phyloP scores from a whole-genome alignment of 768 basidiomycete species.

The Hirschioporus abietinus region DNA sequence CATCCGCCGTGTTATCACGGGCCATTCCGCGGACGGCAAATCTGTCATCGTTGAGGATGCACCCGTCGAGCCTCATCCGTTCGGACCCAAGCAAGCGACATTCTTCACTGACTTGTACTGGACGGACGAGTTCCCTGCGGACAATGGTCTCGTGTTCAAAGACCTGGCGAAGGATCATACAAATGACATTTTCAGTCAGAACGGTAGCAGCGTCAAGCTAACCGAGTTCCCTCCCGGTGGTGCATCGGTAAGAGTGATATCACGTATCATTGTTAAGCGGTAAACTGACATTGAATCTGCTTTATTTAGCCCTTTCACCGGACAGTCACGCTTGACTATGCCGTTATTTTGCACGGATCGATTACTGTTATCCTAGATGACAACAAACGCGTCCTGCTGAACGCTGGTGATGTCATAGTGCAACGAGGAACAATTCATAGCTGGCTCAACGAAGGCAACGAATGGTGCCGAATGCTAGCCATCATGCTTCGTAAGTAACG shows the following conservation, averaged over 20 bases:
- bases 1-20: not conserved
- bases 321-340: slow-evolving; percentile 21
- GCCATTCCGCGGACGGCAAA: not conserved
- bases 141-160: slow-evolving; percentile 5
- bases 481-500: slow-evolving; percentile 16
- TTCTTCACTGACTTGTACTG: slow-evolving; percentile 9
- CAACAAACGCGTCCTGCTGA: slow-evolving; percentile 16
- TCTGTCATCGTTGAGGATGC: not conserved
- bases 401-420: slow-evolving; percentile 19
- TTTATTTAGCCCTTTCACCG: slow-evolving; percentile 18
- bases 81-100: not conserved
- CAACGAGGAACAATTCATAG: slow-evolving; percentile 23
- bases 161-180: not conserved
- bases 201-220: not conserved
- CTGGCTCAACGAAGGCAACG: slow-evolving; percentile 21
- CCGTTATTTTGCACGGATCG: slow-evolving; percentile 17
- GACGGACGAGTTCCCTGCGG: slow-evolving; percentile 10
- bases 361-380: slow-evolving; percentile 21
- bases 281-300: not conserved
- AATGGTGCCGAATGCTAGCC: slow-evolving; percentile 23
- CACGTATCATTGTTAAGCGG: not conserved
- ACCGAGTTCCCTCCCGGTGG: not conserved
- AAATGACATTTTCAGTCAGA: not conserved
- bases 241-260: not conserved
- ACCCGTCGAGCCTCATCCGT: not conserved